Percentiles rank a stretch among this genome's conserved stretches.
Conservation (phyloP, 2,329 filamentous ascomycete genomes). For the Pestalotiopsis fici region DNA sequence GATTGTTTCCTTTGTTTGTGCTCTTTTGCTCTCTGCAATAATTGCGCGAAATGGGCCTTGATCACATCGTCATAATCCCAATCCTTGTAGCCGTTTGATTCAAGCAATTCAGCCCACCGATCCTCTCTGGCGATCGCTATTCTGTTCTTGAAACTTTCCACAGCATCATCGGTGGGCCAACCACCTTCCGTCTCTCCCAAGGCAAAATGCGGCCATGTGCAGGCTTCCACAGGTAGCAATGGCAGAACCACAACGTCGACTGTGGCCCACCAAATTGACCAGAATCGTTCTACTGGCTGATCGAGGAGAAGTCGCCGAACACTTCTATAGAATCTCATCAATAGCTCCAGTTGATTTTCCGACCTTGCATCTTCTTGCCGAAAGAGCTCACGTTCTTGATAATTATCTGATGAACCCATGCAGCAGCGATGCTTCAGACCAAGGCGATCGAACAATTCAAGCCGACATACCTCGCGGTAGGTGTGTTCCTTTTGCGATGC, state of each 20-base stretch:
- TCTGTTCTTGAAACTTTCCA: too few relatives aligned
- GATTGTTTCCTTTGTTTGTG: too few relatives aligned
- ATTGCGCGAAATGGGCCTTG: too few relatives aligned
- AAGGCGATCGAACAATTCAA: neutral
- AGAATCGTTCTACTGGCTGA: neutral
- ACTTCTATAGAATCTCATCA: neutral
- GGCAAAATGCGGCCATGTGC: too few relatives aligned
- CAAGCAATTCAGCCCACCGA: too few relatives aligned
- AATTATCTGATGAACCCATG: neutral
- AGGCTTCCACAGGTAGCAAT: too few relatives aligned
- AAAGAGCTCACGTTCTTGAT: neutral
- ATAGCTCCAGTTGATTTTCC: neutral
- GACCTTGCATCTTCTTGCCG: neutral
- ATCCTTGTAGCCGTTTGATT: too few relatives aligned
- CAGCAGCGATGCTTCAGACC: neutral
- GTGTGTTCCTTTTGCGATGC: neutral
- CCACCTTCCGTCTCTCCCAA: too few relatives aligned
- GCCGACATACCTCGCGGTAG: neutral
- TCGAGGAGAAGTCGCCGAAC: neutral
- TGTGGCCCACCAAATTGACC: neutral
- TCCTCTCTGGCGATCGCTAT: too few relatives aligned
- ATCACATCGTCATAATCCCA: too few relatives aligned
- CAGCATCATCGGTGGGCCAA: too few relatives aligned
- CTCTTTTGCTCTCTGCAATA: too few relatives aligned
- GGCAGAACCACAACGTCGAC: neutral